Conservation (phyloP, 495 filamentous ascomycete genomes). For the Penicillium chermesinum region DNA sequence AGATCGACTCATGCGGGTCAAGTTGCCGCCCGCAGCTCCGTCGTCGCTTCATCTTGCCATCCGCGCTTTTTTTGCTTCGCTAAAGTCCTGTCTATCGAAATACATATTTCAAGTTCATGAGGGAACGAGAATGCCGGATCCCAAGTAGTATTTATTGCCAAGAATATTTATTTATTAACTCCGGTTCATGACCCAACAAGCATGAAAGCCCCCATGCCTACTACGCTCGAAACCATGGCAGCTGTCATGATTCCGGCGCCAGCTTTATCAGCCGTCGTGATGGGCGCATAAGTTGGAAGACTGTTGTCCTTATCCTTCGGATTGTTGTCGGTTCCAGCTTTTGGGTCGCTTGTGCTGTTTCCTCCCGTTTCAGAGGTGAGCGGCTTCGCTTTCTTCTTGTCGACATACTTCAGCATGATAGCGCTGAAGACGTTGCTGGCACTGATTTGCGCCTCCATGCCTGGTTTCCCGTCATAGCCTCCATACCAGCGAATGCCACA, state of each 20-base stretch:
- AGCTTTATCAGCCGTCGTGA: background rate
- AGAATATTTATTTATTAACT: no score
- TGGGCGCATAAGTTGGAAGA: background rate
- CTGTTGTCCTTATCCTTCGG: no score
- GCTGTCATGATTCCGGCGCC: background rate
- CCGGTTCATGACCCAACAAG: background rate
- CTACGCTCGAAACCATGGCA: background rate
- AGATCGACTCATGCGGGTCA: background rate
- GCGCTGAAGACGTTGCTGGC: slow-evolving; percentile 49
- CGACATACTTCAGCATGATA: slow-evolving; percentile 37
- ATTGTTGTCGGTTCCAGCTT: background rate
- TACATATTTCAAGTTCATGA: no score
- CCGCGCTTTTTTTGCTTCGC: background rate
- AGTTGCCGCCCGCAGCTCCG: background rate
- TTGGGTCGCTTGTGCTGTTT: background rate
- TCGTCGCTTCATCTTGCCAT: background rate
- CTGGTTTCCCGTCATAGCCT: slow-evolving; percentile 55
- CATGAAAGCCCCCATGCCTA: background rate
- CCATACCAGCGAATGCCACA: slow-evolving; percentile 69
- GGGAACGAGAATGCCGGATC: no score
- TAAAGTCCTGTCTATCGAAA: background rate
- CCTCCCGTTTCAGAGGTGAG: background rate
- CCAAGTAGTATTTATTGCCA: no score
- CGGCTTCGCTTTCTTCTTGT: background rate
- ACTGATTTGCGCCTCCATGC: slow-evolving; percentile 42